These are phyloP conservation scores for Penicillium cinerascens DNA, from an alignment of 495 filamentous ascomycete genomes.

Conservation along the genomic window DNA sequence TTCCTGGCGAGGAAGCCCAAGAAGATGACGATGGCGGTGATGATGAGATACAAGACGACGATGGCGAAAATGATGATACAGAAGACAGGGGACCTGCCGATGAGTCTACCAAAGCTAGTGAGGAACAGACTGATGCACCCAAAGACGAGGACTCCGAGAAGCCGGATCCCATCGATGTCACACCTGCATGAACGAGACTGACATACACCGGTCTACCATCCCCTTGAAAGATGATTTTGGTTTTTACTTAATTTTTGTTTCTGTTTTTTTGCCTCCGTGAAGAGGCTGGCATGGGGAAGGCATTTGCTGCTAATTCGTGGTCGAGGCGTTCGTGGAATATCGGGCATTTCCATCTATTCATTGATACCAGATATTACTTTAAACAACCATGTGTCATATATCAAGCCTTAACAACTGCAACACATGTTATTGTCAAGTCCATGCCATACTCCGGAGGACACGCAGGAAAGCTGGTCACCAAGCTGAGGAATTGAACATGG, in stretches of 20 bases:
- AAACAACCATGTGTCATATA: neutral
- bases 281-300: neutral
- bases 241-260: too few relatives aligned
- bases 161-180: conserved; percentile 19
- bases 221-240: too few relatives aligned
- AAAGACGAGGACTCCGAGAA: conserved; percentile 10
- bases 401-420: neutral
- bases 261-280: neutral
- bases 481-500: conserved; percentile 16
- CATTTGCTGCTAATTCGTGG: neutral
- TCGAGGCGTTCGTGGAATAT: neutral
- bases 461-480: conserved; percentile 48
- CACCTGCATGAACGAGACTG: neutral
- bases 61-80: conserved; percentile 13
- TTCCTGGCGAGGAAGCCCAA: conserved; percentile 14
- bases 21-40: conserved; percentile 17
- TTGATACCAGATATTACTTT: conserved; percentile 3
- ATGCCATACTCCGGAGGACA: conserved; percentile 55
- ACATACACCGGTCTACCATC: neutral
- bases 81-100: conserved; percentile 13
- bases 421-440: neutral
- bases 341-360: neutral
- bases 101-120: conserved; percentile 11
- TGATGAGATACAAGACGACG: conserved; percentile 23
- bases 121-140: conserved; percentile 9